A percentile compares a stretch with the other conserved stretches of the same genome.
Evolutionary conservation across 805 yeast species (phyloP).

Genomic region (Myxozyma nipponensis): DNA sequence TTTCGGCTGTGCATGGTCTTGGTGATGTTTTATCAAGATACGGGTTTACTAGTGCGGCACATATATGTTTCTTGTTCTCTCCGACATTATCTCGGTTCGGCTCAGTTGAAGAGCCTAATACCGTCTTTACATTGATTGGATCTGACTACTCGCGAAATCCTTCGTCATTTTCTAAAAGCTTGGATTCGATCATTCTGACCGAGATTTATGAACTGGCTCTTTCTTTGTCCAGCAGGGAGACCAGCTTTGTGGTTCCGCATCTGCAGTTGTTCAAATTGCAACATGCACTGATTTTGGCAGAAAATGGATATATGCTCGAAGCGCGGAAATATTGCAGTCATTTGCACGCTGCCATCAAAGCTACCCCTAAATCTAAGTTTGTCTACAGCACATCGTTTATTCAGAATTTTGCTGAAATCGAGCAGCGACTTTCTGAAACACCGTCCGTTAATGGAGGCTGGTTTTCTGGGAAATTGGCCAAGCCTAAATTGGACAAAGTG

Average conservation of each 20-base stretch:
- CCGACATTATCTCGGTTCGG: constrained; percentile 32
- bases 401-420: constrained; percentile 37
- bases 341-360: constrained; percentile 42
- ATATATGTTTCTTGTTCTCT: constrained; percentile 39
- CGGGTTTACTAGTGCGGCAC: constrained; percentile 43
- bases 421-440: constrained; percentile 37
- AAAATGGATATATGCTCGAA: constrained; percentile 53
- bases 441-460: constrained; percentile 46
- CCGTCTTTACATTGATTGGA: constrained; percentile 32
- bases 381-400: constrained; percentile 36
- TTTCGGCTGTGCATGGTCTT: constrained; percentile 36
- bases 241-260: constrained; percentile 43
- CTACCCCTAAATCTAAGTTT: constrained; percentile 38
- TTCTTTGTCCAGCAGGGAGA: constrained; percentile 34
- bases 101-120: constrained; percentile 25
- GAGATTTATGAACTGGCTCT: constrained; percentile 65
- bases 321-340: constrained; percentile 63
- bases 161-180: constrained; percentile 44
- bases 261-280: constrained; percentile 56
- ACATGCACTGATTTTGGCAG: constrained; percentile 69
- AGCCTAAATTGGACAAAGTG: constrained; percentile 62
- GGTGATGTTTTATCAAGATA: constrained; percentile 39
- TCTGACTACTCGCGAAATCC: constrained; percentile 34
- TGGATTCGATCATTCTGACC: constrained; percentile 52
- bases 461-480: constrained; percentile 55